Evolutionary conservation across 2,329 filamentous ascomycete species (phyloP), one percentile per base, ranked within the genome.

Genomic region (Pseudopithomyces chartarum): DNA sequence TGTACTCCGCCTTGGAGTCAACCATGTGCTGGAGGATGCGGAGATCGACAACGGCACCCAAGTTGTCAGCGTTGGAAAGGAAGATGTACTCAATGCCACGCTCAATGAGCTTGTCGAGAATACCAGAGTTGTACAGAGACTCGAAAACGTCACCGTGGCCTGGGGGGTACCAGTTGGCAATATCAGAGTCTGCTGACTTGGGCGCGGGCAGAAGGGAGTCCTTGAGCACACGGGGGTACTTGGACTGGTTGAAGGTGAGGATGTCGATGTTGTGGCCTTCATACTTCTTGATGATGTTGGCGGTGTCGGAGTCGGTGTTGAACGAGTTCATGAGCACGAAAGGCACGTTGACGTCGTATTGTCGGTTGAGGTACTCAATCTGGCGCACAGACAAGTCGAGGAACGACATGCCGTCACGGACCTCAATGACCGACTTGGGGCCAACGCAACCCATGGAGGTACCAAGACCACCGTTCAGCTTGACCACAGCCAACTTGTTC

Each of bases 281-380:
- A 82, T 98, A 99, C 85, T 99, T 99, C 88, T 99, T 99, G 85
- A 99, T 99, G 81, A 99, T 99, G 80, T 92, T 92, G 62, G 93
- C 92, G 50, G 95, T 99, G 76, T 99, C 95, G 72, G 94, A 87
- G 78, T 99, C 93, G 77, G 95, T 99, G 87, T 99, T 99, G 90
- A 99, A 99, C 54, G 95, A 98, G 89, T 99, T 99, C 95, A 99
- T 99, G 70, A 99, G 89, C 67, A 99, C 88, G 80, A 99, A 97
- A 47, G 95, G 95, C 33, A 99, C 95, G 77, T 97, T 98, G 79
- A 96, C 92, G 70, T 90, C 87, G 84, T 97, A 98, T 64, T 92
- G 98, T 79, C 93, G 90, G 89, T 99, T 99, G 69, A 99, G 89
- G 85, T 92, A 96, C 84, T 99, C 95, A 76, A 99, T 96, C 85